phyloP scores from a whole-genome alignment of 345 rosid species.

The Citrus medica region DNA sequence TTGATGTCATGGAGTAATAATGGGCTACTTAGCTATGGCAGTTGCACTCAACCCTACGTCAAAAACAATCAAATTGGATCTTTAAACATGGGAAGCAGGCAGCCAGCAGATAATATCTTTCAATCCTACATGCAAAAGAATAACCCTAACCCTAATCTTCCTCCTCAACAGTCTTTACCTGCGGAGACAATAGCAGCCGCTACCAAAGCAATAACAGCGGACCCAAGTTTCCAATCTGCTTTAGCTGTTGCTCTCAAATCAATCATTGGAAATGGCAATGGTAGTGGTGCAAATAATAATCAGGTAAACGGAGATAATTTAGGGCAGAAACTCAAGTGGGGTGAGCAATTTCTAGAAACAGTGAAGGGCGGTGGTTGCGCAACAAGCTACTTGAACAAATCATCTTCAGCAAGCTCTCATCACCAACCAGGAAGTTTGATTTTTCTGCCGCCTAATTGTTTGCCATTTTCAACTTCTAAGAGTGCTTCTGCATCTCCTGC shows the following conservation, averaged over 20 bases:
- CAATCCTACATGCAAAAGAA: slow-evolving; percentile 38
- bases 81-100: slow-evolving; percentile 27
- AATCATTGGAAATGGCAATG: slow-evolving; percentile 38
- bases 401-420: slow-evolving; percentile 24
- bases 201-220: slow-evolving; percentile 66
- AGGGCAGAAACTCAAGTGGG: slow-evolving; percentile 18
- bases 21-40: slow-evolving; percentile 34
- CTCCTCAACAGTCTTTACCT: slow-evolving; percentile 25
- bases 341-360: neutral
- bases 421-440: slow-evolving; percentile 27
- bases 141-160: slow-evolving; percentile 13
- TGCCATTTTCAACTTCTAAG: slow-evolving; percentile 32
- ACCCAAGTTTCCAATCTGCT: slow-evolving; percentile 83
- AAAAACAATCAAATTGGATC: slow-evolving; percentile 28
- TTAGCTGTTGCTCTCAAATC: slow-evolving; percentile 70
- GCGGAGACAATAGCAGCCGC: slow-evolving; percentile 53
- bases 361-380: slow-evolving; percentile 8
- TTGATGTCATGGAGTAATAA: slow-evolving; percentile 32
- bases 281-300: neutral
- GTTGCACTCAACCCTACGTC: slow-evolving; percentile 28
- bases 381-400: slow-evolving; percentile 20
- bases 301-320: slow-evolving; percentile 11
- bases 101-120: slow-evolving; percentile 22
- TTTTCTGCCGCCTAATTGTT: slow-evolving; percentile 27
- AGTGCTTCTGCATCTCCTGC: slow-evolving; percentile 35